These are phyloP conservation scores for Abortiporus biennis DNA, from an alignment of 1,284 basidiomycete species.

Conservation along the genomic window DNA sequence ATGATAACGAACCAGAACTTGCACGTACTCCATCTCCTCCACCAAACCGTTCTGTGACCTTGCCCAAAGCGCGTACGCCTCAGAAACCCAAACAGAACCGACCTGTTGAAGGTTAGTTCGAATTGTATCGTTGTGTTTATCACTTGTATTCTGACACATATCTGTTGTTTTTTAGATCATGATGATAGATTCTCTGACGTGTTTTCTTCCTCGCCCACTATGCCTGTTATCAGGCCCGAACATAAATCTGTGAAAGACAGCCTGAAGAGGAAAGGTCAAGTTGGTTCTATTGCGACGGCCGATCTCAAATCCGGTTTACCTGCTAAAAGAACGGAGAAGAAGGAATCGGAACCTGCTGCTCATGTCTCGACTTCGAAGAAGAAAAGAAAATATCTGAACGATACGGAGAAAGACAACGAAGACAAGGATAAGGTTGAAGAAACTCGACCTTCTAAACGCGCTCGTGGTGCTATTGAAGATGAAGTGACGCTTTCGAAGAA, in stretches of 20 bases:
- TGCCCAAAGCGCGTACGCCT: too few relatives aligned
- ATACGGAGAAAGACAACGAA: not conserved
- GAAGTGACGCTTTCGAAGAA: constrained; percentile 6
- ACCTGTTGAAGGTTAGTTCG: not conserved
- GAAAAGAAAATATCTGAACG: too few relatives aligned
- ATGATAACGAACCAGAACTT: not conserved
- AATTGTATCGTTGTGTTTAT: constrained; percentile 2
- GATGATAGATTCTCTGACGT: not conserved
- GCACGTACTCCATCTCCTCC: too few relatives aligned
- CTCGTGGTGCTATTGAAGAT: constrained; percentile 4
- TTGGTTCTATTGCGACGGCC: too few relatives aligned
- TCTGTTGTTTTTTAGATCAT: not conserved
- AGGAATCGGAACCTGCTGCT: too few relatives aligned
- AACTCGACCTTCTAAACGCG: constrained; percentile 11
- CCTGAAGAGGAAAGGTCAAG: too few relatives aligned
- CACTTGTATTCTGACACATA: constrained; percentile 2
- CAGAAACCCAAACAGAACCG: not conserved
- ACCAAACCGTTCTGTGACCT: too few relatives aligned
- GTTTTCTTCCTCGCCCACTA: not conserved
- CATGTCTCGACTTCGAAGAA: too few relatives aligned
- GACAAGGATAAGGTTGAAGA: constrained; percentile 7
- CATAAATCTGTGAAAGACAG: too few relatives aligned
- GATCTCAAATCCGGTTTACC: too few relatives aligned
- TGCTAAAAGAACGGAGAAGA: too few relatives aligned
- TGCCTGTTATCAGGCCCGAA: too few relatives aligned